Percentiles rank a stretch among this genome's conserved stretches.
phyloP scores from a whole-genome alignment of 2,329 filamentous ascomycete genomes.

The Trichoderma breve region DNA sequence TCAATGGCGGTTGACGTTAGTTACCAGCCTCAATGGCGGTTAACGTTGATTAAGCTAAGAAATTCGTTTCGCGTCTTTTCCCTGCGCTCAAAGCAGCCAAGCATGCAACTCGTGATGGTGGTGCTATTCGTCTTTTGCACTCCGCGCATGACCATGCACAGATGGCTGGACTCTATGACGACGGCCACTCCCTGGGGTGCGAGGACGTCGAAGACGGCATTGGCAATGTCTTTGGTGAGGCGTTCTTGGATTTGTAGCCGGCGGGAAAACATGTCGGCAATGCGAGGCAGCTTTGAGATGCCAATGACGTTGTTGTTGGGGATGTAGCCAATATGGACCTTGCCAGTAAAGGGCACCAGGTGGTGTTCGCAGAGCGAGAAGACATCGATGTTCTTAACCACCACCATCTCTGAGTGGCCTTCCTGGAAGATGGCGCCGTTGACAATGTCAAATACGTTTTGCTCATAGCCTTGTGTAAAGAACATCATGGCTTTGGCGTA shows the following conservation, averaged over 20 bases:
- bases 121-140: slow-evolving; percentile 85
- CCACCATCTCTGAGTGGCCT: slow-evolving; percentile 94
- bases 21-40: slow-evolving; percentile 10
- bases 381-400: slow-evolving; percentile 95
- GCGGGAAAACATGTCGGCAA: slow-evolving; percentile 95
- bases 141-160: slow-evolving; percentile 99
- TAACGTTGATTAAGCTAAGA: slow-evolving; percentile 65
- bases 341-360: slow-evolving; percentile 92
- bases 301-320: slow-evolving; percentile 88
- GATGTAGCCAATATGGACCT: slow-evolving; percentile 99
- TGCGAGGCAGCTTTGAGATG: slow-evolving; percentile 90
- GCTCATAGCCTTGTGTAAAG: slow-evolving; percentile 95
- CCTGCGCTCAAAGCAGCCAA: slow-evolving; percentile 90
- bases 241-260: slow-evolving; percentile 94
- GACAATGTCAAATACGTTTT: slow-evolving; percentile 87
- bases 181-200: slow-evolving; percentile 94
- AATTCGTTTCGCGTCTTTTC: slow-evolving; percentile 97
- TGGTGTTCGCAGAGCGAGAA: slow-evolving; percentile 97
- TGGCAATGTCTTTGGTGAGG: slow-evolving; percentile 90
- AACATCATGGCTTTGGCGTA: slow-evolving; percentile 95
- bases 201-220: slow-evolving; percentile 88
- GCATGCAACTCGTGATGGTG: slow-evolving; percentile 94
- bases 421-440: slow-evolving; percentile 95
- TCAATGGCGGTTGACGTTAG: too few species aligned
- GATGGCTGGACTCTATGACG: slow-evolving; percentile 93